phyloP scores from a whole-genome alignment of 345 rosid genomes.

The Boechera divaricarpa region DNA sequence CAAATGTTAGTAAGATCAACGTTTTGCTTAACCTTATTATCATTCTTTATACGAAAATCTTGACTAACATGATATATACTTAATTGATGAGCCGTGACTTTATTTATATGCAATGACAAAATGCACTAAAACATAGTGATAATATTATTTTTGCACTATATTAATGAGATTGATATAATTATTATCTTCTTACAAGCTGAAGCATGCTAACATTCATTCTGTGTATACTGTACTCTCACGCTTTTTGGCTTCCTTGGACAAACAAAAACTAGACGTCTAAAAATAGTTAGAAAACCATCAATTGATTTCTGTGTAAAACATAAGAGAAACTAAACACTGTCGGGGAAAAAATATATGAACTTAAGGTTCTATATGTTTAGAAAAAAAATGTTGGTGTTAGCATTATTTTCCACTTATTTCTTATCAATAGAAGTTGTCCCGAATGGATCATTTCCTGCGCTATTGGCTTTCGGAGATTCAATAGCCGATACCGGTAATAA shows the following conservation, averaged over 20 bases:
- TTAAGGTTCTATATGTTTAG: slow-evolving; percentile 19
- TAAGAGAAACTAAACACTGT: not conserved
- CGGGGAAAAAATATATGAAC: too few relatives aligned
- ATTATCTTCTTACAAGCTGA: too few relatives aligned
- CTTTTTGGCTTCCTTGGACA: slow-evolving; percentile 19
- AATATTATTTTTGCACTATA: too few relatives aligned
- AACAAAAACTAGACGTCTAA: slow-evolving; percentile 27
- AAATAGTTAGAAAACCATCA: not conserved
- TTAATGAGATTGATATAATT: too few relatives aligned
- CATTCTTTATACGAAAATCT: too few relatives aligned
- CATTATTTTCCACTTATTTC: not conserved
- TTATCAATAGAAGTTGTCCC: too few relatives aligned
- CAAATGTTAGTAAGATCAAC: too few relatives aligned
- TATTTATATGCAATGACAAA: too few relatives aligned
- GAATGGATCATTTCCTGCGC: slow-evolving; percentile 42
- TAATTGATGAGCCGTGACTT: too few relatives aligned
- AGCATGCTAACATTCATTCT: slow-evolving; percentile 24
- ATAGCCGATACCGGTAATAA: slow-evolving; percentile 69
- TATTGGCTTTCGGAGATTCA: slow-evolving; percentile 70
- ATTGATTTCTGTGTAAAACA: slow-evolving; percentile 14
- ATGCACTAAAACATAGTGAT: too few relatives aligned
- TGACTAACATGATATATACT: too few relatives aligned
- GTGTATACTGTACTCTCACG: slow-evolving; percentile 29
- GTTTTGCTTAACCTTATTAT: too few relatives aligned
- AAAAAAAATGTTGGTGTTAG: not conserved